phyloP scores from a whole-genome alignment of 306 rosid species.

The Vigna trinervia region DNA sequence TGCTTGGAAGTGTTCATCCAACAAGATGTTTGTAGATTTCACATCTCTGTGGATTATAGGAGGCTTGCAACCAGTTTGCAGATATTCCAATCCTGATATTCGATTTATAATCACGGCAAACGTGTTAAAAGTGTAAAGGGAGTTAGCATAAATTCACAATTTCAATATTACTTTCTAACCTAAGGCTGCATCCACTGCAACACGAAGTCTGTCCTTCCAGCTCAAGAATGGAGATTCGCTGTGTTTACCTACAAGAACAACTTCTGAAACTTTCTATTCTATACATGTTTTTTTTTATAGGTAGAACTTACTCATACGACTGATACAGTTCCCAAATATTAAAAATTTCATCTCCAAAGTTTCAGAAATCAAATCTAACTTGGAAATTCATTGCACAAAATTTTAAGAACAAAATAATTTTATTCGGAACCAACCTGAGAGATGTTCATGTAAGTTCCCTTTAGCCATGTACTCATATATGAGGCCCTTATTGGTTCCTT shows the following conservation, averaged over 20 bases:
- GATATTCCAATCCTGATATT: slow-evolving; percentile 55
- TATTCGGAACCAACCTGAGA: slow-evolving; percentile 42
- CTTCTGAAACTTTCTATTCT: slow-evolving; percentile 6
- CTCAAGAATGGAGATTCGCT: slow-evolving; percentile 16
- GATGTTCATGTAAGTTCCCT: slow-evolving; percentile 43
- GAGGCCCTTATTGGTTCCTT: slow-evolving; percentile 42
- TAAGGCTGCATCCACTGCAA: slow-evolving; percentile 53
- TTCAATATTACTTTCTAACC: slow-evolving; percentile 35
- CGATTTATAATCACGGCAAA: not conserved
- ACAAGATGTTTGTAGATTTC: slow-evolving; percentile 56
- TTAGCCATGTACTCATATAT: slow-evolving; percentile 50
- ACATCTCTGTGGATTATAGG: slow-evolving; percentile 58
- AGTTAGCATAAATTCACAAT: not conserved
- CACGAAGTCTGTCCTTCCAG: slow-evolving; percentile 56
- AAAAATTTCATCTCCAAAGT: not conserved
- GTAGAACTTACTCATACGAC: not conserved
- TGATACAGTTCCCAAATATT: no score
- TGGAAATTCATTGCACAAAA: not conserved
- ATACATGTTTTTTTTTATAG: not conserved
- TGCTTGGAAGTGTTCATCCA: slow-evolving; percentile 50
- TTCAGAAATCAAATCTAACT: not conserved
- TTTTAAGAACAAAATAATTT: not conserved
- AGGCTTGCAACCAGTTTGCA: slow-evolving; percentile 50
- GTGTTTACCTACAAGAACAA: slow-evolving; percentile 26
- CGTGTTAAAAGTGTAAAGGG: not conserved